phyloP scores from a whole-genome alignment of 2,329 filamentous ascomycete species.

The Apiospora marii region DNA sequence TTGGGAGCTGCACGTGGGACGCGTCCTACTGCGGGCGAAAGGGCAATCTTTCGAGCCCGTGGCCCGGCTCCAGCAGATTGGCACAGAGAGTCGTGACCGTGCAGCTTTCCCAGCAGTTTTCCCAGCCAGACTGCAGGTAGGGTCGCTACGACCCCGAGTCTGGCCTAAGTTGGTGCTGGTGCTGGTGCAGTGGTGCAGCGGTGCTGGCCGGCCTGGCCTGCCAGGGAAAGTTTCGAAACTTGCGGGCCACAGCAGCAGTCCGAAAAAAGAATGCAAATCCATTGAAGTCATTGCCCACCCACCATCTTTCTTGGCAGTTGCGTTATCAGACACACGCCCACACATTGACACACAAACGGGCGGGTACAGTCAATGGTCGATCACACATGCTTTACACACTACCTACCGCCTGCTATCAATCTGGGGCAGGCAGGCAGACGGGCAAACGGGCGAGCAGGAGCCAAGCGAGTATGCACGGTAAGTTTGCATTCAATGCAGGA shows the following conservation, averaged over 20 bases:
- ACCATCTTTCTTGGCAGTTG: slow-evolving; percentile 20
- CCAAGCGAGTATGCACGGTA: slow-evolving; percentile 19
- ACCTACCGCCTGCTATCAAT: neutral
- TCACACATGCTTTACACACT: neutral
- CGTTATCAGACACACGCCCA: slow-evolving; percentile 19
- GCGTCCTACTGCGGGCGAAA: slow-evolving; percentile 13
- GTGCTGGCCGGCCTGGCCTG: neutral
- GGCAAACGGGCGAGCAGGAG: neutral
- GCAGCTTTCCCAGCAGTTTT: neutral
- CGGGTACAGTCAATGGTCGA: slow-evolving; percentile 12
- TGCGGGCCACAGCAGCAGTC: neutral
- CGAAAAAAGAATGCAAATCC: slow-evolving; percentile 20
- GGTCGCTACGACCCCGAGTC: slow-evolving; percentile 5
- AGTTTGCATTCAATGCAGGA: slow-evolving; percentile 5
- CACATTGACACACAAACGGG: slow-evolving; percentile 19
- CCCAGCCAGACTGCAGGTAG: neutral
- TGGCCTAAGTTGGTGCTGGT: neutral
- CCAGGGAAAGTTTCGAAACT: slow-evolving; percentile 20
- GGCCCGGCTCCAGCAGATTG: slow-evolving; percentile 16
- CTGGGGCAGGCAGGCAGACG: neutral
- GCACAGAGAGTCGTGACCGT: slow-evolving; percentile 8
- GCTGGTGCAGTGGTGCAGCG: too few species aligned
- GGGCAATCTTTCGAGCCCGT: slow-evolving; percentile 8
- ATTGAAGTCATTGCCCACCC: slow-evolving; percentile 19
- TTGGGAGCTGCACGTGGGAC: slow-evolving; percentile 21